phyloP scores from a whole-genome alignment of 257 asterid species.

The Scutellaria galericulata region DNA sequence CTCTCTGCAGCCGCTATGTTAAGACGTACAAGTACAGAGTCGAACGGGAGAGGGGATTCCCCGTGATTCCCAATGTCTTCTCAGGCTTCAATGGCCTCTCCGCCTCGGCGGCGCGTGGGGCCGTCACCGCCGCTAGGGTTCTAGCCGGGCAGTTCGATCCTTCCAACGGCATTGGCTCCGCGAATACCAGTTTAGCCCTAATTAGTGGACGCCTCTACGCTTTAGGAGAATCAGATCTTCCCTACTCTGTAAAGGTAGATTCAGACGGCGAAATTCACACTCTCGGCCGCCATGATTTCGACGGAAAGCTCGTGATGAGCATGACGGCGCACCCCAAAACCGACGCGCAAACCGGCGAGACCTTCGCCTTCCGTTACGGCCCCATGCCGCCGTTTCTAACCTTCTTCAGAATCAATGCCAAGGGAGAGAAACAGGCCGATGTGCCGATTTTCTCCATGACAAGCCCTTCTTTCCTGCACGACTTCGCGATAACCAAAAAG shows the following conservation, averaged over 20 bases:
- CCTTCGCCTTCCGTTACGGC: slow-evolving; percentile 76
- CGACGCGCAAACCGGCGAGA: slow-evolving; percentile 61
- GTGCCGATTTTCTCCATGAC: slow-evolving; percentile 77
- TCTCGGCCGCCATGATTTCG: slow-evolving; percentile 67
- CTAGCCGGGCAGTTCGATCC: slow-evolving; percentile 60
- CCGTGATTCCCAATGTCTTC: slow-evolving; percentile 63
- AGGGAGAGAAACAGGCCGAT: slow-evolving; percentile 60
- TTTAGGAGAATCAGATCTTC: slow-evolving; percentile 77
- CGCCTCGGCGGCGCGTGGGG: slow-evolving; percentile 65
- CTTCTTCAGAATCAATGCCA: slow-evolving; percentile 51
- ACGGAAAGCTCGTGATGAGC: slow-evolving; percentile 53
- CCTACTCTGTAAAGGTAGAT: slow-evolving; percentile 53
- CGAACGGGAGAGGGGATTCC: slow-evolving; percentile 52
- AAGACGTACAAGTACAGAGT: slow-evolving; percentile 59
- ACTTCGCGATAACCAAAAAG: slow-evolving; percentile 70
- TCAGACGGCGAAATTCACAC: slow-evolving; percentile 64
- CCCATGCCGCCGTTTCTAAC: slow-evolving; percentile 70
- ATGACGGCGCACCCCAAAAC: slow-evolving; percentile 91
- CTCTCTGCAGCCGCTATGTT: slow-evolving; percentile 74
- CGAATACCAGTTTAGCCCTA: slow-evolving; percentile 72
- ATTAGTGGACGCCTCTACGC: slow-evolving; percentile 67
- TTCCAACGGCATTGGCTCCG: slow-evolving; percentile 59
- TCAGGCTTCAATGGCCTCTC: slow-evolving; percentile 65
- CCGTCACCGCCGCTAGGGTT: slow-evolving; percentile 53
- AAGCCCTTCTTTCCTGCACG: slow-evolving; percentile 67